Evolutionary conservation across 2,329 filamentous ascomycete genomes (phyloP).

Genomic region (Stagonosporopsis rhizophila): DNA sequence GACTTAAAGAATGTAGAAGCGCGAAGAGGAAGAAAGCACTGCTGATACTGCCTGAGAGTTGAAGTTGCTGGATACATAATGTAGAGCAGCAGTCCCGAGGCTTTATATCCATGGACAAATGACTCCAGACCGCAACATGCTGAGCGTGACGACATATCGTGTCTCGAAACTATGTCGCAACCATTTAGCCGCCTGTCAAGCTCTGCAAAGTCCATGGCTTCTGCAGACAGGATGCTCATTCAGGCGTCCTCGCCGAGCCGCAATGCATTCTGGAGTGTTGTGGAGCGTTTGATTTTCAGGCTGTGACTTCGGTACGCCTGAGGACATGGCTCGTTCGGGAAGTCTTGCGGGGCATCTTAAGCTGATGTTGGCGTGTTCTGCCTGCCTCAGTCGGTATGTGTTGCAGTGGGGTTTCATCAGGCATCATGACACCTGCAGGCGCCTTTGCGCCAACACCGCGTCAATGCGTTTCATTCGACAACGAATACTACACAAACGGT

Average conservation of each 20-base stretch:
- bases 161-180: slow-evolving; percentile 7
- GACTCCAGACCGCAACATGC: slow-evolving; percentile 23
- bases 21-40: slow-evolving; percentile 29
- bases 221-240: slow-evolving; percentile 21
- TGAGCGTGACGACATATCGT: slow-evolving; percentile 22
- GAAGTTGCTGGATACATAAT: slow-evolving; percentile 36
- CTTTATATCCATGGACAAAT: slow-evolving; percentile 38
- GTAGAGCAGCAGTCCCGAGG: slow-evolving; percentile 10
- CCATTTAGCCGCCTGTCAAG: slow-evolving; percentile 3
- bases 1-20: slow-evolving; percentile 30
- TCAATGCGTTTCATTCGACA: slow-evolving; percentile 38
- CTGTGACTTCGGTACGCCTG: slow-evolving; percentile 43
- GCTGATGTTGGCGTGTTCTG: slow-evolving; percentile 32
- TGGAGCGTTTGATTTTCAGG: slow-evolving; percentile 46
- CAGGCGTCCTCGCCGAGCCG: slow-evolving; percentile 32
- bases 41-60: slow-evolving; percentile 35
- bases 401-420: slow-evolving; percentile 46
- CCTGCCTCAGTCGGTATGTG: slow-evolving; percentile 36
- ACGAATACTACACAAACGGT: slow-evolving; percentile 13
- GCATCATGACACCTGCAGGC: slow-evolving; percentile 37
- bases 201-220: not conserved
- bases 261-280: slow-evolving; percentile 40
- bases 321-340: slow-evolving; percentile 28
- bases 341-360: slow-evolving; percentile 24
- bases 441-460: slow-evolving; percentile 31